phyloP scores from a whole-genome alignment of 371 early-diverging fungal species.

The Apophysomyces elegans region DNA sequence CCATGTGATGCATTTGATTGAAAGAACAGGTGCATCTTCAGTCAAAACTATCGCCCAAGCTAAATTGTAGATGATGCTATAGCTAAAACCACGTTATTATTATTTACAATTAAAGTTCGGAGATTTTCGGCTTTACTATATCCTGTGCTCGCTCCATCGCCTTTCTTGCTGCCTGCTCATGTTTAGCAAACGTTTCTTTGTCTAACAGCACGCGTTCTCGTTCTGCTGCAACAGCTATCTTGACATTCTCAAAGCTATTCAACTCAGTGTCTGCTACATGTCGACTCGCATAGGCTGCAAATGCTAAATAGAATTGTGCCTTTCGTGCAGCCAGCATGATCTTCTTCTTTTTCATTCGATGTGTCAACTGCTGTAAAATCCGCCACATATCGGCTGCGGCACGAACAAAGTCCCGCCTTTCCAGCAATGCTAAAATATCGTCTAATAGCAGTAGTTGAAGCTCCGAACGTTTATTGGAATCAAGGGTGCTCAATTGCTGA shows the following conservation, averaged over 20 bases:
- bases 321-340: constrained; percentile 27
- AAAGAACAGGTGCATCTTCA: too few relatives aligned
- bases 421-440: constrained; percentile 21
- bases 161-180: not conserved
- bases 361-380: constrained; percentile 19
- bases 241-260: not conserved
- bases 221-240: not conserved
- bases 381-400: constrained; percentile 34
- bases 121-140: not conserved
- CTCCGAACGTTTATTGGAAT: constrained; percentile 16
- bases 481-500: not conserved
- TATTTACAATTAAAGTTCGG: not conserved
- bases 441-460: constrained; percentile 25
- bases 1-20: too few relatives aligned
- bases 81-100: too few relatives aligned
- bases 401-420: constrained; percentile 11
- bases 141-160: not conserved
- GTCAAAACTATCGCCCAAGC: too few relatives aligned
- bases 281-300: constrained; percentile 9
- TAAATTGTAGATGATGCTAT: too few relatives aligned
- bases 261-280: not conserved
- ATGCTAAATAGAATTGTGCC: constrained; percentile 35
- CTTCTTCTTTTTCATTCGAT: constrained; percentile 14
- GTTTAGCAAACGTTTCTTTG: not conserved
- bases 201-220: not conserved